Evolutionary conservation across 169 alveolate genomes (phyloP), one percentile per base, ranked within the genome.

Genomic region (Haemoproteus tartakovskyi): DNA sequence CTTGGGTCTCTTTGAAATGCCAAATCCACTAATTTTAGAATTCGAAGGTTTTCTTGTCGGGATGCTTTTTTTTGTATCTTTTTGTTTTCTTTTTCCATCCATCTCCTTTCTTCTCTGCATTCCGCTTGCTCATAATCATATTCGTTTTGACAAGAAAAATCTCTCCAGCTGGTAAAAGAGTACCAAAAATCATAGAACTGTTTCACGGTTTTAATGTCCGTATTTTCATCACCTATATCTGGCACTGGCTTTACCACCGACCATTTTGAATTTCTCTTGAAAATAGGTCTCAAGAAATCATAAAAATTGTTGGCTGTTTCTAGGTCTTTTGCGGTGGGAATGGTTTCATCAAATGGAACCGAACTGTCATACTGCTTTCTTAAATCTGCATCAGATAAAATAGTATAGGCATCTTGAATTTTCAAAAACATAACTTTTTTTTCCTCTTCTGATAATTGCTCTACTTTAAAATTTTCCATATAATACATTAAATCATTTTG

Each of bases 41-140:
- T 93, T 87, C 98, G 87, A 18, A 92, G 78, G 54, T 93, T 88
- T 84, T 95, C 98, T 48, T 87, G 89, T 74, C 88, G 94, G 19
- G 87, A 79, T 14, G 92, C 90, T 60, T 93, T 90, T 11, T 91
- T 89, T 51, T 92, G 95, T 60, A 92, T 91, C 87, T 93, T 95
- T 48, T 82, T 89, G 88, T 95, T 95, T 74, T 95, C 97, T 43
- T 95, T 92, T 51, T 93, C 95, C 98, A 95, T 95, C 95, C 96
- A 95, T 61, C 98, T 87, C 74, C 94, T 90, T 85, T 95, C 98
- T 60, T 93, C 96, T 78, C 97, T 64, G 61, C 94, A 93, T 43
- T 91, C 94, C 3, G 98, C 97, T 60, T 93, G 97, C 40, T 91
- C 92, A 50, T 92, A 74, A 63, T 92, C 94, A 74, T 93, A 93